These are phyloP conservation scores for Solanum rostratum DNA, from an alignment of 257 asterid genomes.

Conservation along the genomic window DNA sequence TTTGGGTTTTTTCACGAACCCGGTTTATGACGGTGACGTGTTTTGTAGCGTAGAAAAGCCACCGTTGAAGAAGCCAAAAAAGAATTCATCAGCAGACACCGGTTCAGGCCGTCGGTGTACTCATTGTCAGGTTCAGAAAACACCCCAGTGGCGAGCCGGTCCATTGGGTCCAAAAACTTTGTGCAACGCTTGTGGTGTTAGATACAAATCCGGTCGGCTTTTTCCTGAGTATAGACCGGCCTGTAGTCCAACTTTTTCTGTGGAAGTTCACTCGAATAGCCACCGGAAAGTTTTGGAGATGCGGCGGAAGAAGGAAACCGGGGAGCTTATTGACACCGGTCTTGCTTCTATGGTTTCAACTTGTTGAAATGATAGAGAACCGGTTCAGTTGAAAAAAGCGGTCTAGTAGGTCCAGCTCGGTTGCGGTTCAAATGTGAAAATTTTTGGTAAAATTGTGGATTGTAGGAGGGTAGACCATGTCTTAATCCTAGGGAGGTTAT, in stretches of 20 bases:
- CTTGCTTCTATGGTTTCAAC: constrained; percentile 14
- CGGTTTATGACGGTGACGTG: constrained; percentile 27
- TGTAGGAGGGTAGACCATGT: constrained; percentile 10
- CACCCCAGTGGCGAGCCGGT: constrained; percentile 90
- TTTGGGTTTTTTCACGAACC: constrained; percentile 7
- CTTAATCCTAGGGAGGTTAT: constrained; percentile 23
- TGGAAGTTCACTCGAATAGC: constrained; percentile 56
- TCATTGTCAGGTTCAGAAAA: constrained; percentile 68
- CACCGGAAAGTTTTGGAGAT: constrained; percentile 79
- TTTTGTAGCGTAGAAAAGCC: constrained; percentile 30
- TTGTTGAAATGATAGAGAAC: constrained; percentile 6
- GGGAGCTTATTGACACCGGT: constrained; percentile 16
- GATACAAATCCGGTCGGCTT: constrained; percentile 82
- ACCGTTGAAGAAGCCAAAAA: constrained; percentile 44
- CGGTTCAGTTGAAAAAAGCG: not conserved
- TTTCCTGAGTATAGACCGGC: constrained; percentile 78
- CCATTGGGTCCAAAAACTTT: constrained; percentile 71
- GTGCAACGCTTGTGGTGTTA: constrained; percentile 84
- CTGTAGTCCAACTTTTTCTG: constrained; percentile 71
- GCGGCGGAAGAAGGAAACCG: constrained; percentile 51
- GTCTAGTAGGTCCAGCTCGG: constrained; percentile 4
- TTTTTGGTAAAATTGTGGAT: constrained; percentile 31
- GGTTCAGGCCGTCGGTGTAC: constrained; percentile 55
- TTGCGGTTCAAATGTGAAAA: constrained; percentile 17
- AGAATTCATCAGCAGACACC: constrained; percentile 23